These are phyloP conservation scores for Cryptococcus deneoformans DNA, from an alignment of 1,284 basidiomycete genomes.

Conservation along the genomic window DNA sequence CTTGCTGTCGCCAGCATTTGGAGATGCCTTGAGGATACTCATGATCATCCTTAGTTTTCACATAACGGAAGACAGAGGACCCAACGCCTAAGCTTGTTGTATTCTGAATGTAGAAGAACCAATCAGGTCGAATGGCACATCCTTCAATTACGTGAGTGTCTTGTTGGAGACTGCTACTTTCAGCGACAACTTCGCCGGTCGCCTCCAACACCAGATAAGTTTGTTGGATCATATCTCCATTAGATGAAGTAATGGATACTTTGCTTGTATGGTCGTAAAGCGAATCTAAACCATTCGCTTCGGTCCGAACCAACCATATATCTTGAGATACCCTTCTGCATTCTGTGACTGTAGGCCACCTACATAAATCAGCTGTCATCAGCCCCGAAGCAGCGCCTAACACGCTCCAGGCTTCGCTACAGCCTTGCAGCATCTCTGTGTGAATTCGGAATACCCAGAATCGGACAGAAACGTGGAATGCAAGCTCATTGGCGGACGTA, in stretches of 20 bases:
- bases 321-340: slow-evolving; percentile 14
- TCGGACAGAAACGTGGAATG: slow-evolving; percentile 23
- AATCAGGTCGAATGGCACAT: slow-evolving; percentile 27
- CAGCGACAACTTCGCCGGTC: slow-evolving; percentile 26
- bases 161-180: not conserved
- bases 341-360: slow-evolving; percentile 22
- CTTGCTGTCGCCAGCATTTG: slow-evolving; percentile 11
- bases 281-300: not conserved
- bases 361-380: slow-evolving; percentile 22
- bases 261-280: not conserved
- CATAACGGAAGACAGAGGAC: slow-evolving; percentile 1
- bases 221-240: not conserved
- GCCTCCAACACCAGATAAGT: slow-evolving; percentile 13
- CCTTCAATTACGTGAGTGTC: slow-evolving; percentile 4
- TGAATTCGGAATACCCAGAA: slow-evolving; percentile 33
- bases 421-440: slow-evolving; percentile 21
- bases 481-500: not conserved
- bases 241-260: not conserved
- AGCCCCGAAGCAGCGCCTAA: slow-evolving; percentile 15
- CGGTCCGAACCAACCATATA: slow-evolving; percentile 20
- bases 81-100: not conserved
- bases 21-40: slow-evolving; percentile 27
- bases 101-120: slow-evolving; percentile 17
- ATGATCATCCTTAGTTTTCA: slow-evolving; percentile 27
- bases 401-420: slow-evolving; percentile 23